A percentile compares a stretch with the other conserved stretches of the same genome.
phyloP scores from a whole-genome alignment of 345 rosid species.

The Ceriops zippeliana region DNA sequence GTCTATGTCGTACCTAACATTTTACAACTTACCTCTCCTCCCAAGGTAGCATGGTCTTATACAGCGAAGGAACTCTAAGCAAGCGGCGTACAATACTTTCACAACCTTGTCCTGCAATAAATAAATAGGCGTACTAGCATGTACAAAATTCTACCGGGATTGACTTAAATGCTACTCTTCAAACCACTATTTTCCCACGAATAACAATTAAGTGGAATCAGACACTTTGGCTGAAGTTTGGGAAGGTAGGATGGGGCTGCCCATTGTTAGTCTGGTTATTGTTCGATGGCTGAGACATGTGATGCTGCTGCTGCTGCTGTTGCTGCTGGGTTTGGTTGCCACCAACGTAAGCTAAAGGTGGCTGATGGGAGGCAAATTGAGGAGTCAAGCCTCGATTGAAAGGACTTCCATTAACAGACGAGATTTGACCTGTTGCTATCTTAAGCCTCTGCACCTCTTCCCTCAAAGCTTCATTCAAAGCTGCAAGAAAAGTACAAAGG shows the following conservation, averaged over 20 bases:
- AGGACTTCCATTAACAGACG: constrained; percentile 48
- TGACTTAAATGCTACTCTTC: constrained; percentile 14
- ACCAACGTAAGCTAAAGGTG: constrained; percentile 42
- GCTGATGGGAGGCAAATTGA: constrained; percentile 48
- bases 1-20: too few relatives aligned
- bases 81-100: not conserved
- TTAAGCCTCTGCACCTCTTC: constrained; percentile 92
- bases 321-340: constrained; percentile 43
- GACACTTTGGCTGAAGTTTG: constrained; percentile 23
- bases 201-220: not conserved
- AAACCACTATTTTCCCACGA: not conserved
- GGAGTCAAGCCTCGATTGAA: constrained; percentile 41
- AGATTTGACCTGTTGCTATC: constrained; percentile 60
- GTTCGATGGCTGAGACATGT: constrained; percentile 31
- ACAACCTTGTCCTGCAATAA: constrained; percentile 12
- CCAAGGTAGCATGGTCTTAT: too few relatives aligned
- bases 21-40: too few relatives aligned
- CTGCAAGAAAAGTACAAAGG: constrained; percentile 35
- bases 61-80: constrained; percentile 3
- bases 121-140: constrained; percentile 18
- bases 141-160: constrained; percentile 14
- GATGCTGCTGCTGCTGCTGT: constrained; percentile 32
- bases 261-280: constrained; percentile 28
- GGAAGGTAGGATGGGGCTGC: constrained; percentile 39
- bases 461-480: constrained; percentile 71